phyloP scores from a whole-genome alignment of 257 asterid genomes.

The Parsonsia alboflavescens region DNA sequence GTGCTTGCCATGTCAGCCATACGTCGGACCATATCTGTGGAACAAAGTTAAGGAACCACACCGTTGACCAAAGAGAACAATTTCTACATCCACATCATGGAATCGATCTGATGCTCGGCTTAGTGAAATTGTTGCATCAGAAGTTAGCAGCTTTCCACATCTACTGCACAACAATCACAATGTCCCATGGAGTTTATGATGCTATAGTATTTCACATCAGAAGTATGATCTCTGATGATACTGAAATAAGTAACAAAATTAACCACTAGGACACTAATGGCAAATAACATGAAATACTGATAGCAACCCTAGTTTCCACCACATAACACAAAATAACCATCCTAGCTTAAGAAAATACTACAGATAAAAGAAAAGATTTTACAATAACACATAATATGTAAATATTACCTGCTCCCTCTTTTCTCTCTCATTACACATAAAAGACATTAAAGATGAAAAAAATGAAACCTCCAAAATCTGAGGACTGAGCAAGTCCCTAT shows the following conservation, averaged over 20 bases:
- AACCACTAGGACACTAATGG: neutral
- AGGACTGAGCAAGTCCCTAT: neutral
- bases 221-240: neutral
- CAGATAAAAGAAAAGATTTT: neutral
- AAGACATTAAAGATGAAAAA: neutral
- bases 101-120: neutral
- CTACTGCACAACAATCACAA: neutral
- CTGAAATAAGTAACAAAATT: neutral
- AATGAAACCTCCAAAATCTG: neutral
- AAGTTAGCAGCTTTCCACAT: neutral
- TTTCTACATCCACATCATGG: neutral
- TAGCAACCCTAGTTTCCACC: neutral
- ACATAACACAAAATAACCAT: neutral
- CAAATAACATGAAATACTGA: neutral
- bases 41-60: conserved; percentile 39
- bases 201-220: neutral
- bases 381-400: neutral
- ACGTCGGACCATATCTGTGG: conserved; percentile 88
- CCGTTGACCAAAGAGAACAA: conserved; percentile 7
- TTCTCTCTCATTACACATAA: neutral
- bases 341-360: neutral
- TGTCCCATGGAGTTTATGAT: neutral
- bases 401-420: neutral
- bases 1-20: conserved; percentile 82
- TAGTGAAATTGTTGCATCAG: neutral